Evolutionary conservation across 139 green algal species (phyloP).

Genomic region (Yamagishiella unicocca): DNA sequence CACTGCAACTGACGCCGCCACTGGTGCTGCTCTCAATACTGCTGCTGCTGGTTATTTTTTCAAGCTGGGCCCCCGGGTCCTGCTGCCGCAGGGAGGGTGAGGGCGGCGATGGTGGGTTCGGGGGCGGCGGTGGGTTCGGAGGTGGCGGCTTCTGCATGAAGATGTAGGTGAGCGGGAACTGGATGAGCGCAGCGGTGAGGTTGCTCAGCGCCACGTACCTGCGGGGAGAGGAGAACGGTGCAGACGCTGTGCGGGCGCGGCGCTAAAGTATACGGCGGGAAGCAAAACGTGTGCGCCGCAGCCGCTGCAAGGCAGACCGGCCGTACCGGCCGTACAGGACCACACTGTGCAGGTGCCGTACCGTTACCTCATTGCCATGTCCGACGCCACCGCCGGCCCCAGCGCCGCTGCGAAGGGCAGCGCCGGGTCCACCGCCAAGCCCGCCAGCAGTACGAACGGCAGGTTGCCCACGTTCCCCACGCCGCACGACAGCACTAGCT

Average conservation of each 20-base stretch:
- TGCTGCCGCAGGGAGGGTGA: too few species aligned
- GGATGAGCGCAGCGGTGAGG: slow-evolving; percentile 55
- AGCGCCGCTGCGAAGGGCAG: slow-evolving; percentile 31
- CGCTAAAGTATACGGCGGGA: too few species aligned
- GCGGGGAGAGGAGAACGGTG: too few species aligned
- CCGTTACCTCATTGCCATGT: not conserved
- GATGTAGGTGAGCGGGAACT: slow-evolving; percentile 57
- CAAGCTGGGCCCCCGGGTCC: too few species aligned
- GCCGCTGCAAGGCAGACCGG: too few species aligned
- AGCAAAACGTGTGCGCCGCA: too few species aligned
- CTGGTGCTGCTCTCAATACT: too few species aligned
- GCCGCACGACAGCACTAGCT: not conserved
- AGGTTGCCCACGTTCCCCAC: slow-evolving; percentile 54
- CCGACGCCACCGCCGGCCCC: not conserved
- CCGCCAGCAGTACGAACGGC: slow-evolving; percentile 46
- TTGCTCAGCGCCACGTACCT: slow-evolving; percentile 58
- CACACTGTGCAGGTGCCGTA: not conserved
- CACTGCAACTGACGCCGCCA: not conserved
- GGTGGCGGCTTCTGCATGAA: slow-evolving; percentile 25
- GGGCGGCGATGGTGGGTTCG: too few species aligned
- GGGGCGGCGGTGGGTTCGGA: not conserved
- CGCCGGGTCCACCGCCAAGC: slow-evolving; percentile 6
- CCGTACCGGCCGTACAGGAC: too few species aligned
- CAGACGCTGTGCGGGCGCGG: too few species aligned
- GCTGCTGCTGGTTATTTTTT: too few species aligned